A percentile compares a stretch with the other conserved stretches of the same genome.
Evolutionary conservation across 345 rosid genomes (phyloP).

Genomic region (Laguncularia racemosa): DNA sequence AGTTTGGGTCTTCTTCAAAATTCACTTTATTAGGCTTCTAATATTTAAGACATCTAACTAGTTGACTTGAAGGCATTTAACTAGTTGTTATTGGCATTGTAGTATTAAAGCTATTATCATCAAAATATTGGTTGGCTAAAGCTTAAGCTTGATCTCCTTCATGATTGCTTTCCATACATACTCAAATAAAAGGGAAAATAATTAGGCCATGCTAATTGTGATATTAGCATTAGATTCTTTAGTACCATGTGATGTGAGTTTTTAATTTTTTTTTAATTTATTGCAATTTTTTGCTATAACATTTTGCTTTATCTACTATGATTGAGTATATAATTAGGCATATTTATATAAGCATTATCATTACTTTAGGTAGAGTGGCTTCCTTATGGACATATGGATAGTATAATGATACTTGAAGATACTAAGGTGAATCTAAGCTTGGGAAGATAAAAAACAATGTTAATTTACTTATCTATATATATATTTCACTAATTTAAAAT

Average conservation of each 20-base stretch:
- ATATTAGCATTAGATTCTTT: constrained; percentile 70
- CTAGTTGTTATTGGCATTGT: constrained; percentile 16
- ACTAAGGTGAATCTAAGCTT: constrained; percentile 48
- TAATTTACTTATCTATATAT: constrained; percentile 91
- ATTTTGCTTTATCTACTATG: too few species aligned
- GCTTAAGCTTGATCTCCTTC: constrained; percentile 74
- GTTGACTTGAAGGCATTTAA: not conserved
- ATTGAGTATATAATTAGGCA: not conserved
- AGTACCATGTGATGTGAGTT: constrained; percentile 62
- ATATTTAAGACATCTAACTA: too few species aligned
- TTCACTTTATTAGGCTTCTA: too few species aligned
- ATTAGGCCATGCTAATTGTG: constrained; percentile 87
- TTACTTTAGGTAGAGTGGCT: constrained; percentile 76
- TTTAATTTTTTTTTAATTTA: too few species aligned
- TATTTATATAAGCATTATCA: constrained; percentile 8
- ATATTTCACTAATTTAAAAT: too few species aligned
- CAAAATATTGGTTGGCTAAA: constrained; percentile 78
- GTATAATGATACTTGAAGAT: constrained; percentile 55
- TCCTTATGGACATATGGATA: constrained; percentile 68
- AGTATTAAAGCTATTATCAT: constrained; percentile 98
- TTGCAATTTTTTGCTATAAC: too few species aligned
- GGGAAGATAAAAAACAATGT: constrained; percentile 91
- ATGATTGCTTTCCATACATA: constrained; percentile 81
- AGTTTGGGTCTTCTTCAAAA: too few species aligned
- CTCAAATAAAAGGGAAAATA: constrained; percentile 93